phyloP scores from a whole-genome alignment of 73 alveolate genomes.

The Uronychia setigera region DNA sequence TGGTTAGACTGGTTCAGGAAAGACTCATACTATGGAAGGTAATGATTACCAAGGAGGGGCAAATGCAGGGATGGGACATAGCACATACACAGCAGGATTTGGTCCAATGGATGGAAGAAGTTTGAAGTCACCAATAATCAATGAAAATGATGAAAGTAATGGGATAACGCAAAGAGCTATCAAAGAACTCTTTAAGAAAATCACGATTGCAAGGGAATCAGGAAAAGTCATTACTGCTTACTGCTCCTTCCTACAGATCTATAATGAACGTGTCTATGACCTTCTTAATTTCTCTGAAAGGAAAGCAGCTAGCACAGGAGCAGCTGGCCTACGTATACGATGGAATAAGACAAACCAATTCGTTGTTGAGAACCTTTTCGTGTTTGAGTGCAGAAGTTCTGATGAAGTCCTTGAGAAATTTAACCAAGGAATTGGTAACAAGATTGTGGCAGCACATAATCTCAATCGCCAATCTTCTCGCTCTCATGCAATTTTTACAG shows the following conservation, averaged over 20 bases:
- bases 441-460: constrained; percentile 86
- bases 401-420: constrained; percentile 63
- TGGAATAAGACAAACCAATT: constrained; percentile 56
- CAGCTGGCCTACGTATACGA: constrained; percentile 46
- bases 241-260: constrained; percentile 66
- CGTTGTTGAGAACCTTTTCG: constrained; percentile 66
- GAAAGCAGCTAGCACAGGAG: constrained; percentile 21
- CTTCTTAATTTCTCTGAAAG: constrained; percentile 19
- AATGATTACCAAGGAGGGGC: constrained; percentile 5
- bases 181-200: background rate
- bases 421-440: constrained; percentile 66
- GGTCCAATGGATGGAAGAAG: background rate
- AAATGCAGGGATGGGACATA: background rate
- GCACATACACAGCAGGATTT: background rate
- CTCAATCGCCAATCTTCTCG: constrained; percentile 86
- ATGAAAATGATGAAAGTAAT: background rate
- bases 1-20: constrained; percentile 71
- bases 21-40: constrained; percentile 68
- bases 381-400: constrained; percentile 44
- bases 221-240: constrained; percentile 45
- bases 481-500: constrained; percentile 89
- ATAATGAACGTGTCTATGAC: constrained; percentile 68
- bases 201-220: background rate
- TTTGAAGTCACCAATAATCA: background rate
- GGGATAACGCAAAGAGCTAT: constrained; percentile 28